A percentile compares a stretch with the other conserved stretches of the same genome.
Conservation (phyloP, 2,329 filamentous ascomycete species). For the Nemania abortiva region DNA sequence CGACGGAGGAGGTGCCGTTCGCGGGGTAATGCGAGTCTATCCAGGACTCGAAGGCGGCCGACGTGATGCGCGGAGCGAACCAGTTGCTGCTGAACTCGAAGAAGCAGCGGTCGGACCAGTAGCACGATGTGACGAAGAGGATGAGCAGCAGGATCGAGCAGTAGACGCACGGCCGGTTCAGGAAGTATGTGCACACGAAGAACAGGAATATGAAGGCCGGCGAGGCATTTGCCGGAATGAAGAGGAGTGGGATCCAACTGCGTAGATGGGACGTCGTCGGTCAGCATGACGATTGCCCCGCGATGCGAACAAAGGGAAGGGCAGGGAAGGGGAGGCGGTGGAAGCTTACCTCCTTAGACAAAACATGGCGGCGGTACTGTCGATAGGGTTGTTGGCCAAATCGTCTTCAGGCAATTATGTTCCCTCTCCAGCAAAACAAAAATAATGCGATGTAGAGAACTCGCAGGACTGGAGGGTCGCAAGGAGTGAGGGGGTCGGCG, state of each 20-base stretch:
- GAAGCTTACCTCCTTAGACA: slow-evolving; percentile 68
- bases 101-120: slow-evolving; percentile 91
- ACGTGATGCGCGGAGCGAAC: slow-evolving; percentile 81
- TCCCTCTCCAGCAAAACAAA: not conserved
- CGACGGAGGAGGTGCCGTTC: slow-evolving; percentile 43
- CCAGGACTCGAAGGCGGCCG: slow-evolving; percentile 77
- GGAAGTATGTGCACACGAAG: slow-evolving; percentile 93
- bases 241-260: slow-evolving; percentile 88
- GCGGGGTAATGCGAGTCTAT: slow-evolving; percentile 53
- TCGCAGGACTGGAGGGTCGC: slow-evolving; percentile 3
- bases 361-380: slow-evolving; percentile 61
- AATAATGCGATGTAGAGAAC: not conserved
- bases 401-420: slow-evolving; percentile 1
- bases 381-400: slow-evolving; percentile 3
- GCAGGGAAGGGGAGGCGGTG: slow-evolving; percentile 7
- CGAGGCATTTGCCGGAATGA: slow-evolving; percentile 87
- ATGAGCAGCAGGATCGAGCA: slow-evolving; percentile 96
- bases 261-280: not conserved
- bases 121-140: slow-evolving; percentile 90
- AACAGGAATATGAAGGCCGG: slow-evolving; percentile 89
- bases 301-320: not conserved
- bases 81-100: slow-evolving; percentile 93
- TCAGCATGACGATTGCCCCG: slow-evolving; percentile 20
- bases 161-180: slow-evolving; percentile 97
- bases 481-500: slow-evolving; percentile 12